Evolutionary conservation across 2,329 filamentous ascomycete species (phyloP), one percentile per base, ranked within the genome.

Genomic region (Acrodontium crateriforme): DNA sequence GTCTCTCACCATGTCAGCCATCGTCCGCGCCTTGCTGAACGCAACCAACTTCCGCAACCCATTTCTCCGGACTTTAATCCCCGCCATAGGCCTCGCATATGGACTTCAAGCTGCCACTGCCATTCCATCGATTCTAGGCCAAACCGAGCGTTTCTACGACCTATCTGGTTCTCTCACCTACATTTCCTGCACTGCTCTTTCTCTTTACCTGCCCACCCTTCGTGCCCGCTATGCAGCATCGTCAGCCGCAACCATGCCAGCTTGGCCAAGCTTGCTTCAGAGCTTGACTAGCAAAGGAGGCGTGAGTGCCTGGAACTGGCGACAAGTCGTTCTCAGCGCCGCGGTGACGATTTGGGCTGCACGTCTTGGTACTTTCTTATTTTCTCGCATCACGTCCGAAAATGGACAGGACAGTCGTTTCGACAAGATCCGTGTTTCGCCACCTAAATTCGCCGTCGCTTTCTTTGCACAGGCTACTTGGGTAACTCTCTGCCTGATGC

Each of bases 121-220:
- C 4, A 47, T 74, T 2, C 75, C 75, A 4, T 76, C 71, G 5
- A 69, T 77, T 35, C 37, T 63, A 15, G 56, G 59, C 17, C 63
- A 71, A 42, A 67, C 69, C 5, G 76, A 80, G 45, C 65, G 69
- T 19, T 77, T 76, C 58, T 80, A 76, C 48, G 76, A 80, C 46
- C 50, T 75, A 25, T 74, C 71, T 2, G 75, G 75, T 25, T 73
- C 71, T 9, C 44, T 75, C 17, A 78, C 74, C 2, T 77, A 75
- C 45, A 60, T 79, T 19, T 69, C 70, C 29, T 73, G 74, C 47
- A 71, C 70, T 9, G 66, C 69, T 1, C 50, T 78, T 16, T 71
- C 66, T 33, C 56, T 79, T 10, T 71, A 69, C 37, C 57, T 78
- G 10, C 74, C 74, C 1, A 62, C 64, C 3, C 53, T 75, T 30